These are phyloP conservation scores for Phytopythium vexans DNA, from an alignment of 352 stramenopile genomes.

Conservation along the genomic window DNA sequence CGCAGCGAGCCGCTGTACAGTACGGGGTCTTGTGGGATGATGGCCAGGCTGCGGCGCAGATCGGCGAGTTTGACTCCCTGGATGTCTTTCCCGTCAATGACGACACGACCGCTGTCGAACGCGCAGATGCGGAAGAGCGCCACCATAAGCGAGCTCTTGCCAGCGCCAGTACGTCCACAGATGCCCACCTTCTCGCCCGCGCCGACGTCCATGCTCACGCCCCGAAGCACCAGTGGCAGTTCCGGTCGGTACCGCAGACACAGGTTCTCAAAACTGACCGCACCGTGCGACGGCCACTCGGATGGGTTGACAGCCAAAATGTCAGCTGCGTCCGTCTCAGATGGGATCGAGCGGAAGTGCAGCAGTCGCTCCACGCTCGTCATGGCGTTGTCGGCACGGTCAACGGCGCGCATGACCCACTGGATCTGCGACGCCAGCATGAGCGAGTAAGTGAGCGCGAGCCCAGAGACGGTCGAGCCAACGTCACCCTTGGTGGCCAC, in stretches of 20 bases:
- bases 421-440: slow-evolving; percentile 47
- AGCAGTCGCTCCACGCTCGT: slow-evolving; percentile 31
- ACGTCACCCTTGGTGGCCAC: slow-evolving; percentile 52
- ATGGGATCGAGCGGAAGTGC: slow-evolving; percentile 18
- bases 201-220: slow-evolving; percentile 21
- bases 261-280: slow-evolving; percentile 24
- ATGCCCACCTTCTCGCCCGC: slow-evolving; percentile 32
- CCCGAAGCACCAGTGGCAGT: slow-evolving; percentile 31
- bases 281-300: slow-evolving; percentile 22
- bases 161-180: slow-evolving; percentile 31
- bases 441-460: slow-evolving; percentile 30
- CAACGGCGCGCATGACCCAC: slow-evolving; percentile 14
- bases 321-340: slow-evolving; percentile 15
- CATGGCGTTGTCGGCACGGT: slow-evolving; percentile 32
- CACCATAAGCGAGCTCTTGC: slow-evolving; percentile 43
- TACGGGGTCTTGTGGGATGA: slow-evolving; percentile 85
- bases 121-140: slow-evolving; percentile 37
- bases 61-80: slow-evolving; percentile 16
- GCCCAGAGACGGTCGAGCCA: slow-evolving; percentile 18
- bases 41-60: slow-evolving; percentile 25
- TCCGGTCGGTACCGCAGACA: slow-evolving; percentile 35
- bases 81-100: slow-evolving; percentile 84
- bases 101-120: slow-evolving; percentile 46
- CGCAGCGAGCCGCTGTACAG: slow-evolving; percentile 86
- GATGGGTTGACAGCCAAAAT: background rate